phyloP scores from a whole-genome alignment of 2,329 filamentous ascomycete species.

The Ophiocordyceps unilateralis region DNA sequence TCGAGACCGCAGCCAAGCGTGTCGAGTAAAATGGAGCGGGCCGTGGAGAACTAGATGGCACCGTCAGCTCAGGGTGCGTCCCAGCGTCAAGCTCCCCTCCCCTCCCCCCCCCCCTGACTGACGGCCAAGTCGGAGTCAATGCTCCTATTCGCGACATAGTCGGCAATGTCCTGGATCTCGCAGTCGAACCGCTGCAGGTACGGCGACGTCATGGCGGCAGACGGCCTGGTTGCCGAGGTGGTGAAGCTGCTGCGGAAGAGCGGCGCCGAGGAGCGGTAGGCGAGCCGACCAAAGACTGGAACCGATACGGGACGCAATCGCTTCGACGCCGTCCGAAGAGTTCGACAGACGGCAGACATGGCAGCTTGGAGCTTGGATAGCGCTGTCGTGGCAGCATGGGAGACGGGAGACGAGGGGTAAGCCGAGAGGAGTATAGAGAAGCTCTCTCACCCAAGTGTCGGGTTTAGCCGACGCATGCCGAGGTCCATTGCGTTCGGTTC shows the following conservation, averaged over 20 bases:
- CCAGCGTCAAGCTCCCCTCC: no score
- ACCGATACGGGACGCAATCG: slow-evolving; percentile 23
- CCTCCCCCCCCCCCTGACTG: slow-evolving; percentile 24
- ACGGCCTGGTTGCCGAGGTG: slow-evolving; percentile 28
- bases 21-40: slow-evolving; percentile 90
- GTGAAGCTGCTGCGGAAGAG: slow-evolving; percentile 20
- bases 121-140: slow-evolving; percentile 88
- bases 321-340: slow-evolving; percentile 35
- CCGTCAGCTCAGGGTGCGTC: background rate
- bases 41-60: slow-evolving; percentile 66
- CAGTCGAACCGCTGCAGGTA: slow-evolving; percentile 33
- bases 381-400: background rate
- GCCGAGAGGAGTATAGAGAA: background rate
- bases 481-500: background rate
- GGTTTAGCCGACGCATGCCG: slow-evolving; percentile 5
- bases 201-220: slow-evolving; percentile 30
- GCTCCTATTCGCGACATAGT: slow-evolving; percentile 83
- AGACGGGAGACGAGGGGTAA: background rate
- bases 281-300: background rate
- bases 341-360: slow-evolving; percentile 39
- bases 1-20: slow-evolving; percentile 94
- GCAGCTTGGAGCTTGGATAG: slow-evolving; percentile 2
- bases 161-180: slow-evolving; percentile 88
- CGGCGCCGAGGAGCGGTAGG: slow-evolving; percentile 3
- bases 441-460: no score